Evolutionary conservation across 768 basidiomycete species (phyloP), one percentile per base, ranked within the genome.

Genomic region (Lactarius akahatsu): DNA sequence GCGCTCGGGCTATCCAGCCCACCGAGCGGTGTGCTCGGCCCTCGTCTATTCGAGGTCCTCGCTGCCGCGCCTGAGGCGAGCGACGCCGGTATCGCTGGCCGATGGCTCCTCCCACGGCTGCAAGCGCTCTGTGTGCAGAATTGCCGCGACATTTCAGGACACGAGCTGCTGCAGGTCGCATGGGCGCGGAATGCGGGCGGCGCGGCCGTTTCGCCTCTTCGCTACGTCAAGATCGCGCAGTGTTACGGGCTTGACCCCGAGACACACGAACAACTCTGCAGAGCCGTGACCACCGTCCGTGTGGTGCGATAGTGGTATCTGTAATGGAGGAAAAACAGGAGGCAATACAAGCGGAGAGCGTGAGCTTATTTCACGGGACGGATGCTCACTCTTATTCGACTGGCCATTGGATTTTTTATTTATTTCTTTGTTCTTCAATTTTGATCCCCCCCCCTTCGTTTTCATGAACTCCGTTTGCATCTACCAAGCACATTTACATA

Each of bases 41-140:
- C 68, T 38, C 67, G 73, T 57, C 59, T 76, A 26, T 76, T 76
- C 67, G 73, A 76, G n/a, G 58, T 74, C 26, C 70, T 76, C 52
- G 70, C 71, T 7, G 20, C 61, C 11, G 61, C 70, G 10, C 74
- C 73, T 1, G 71, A 71, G 3, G 20, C 41, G 5, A 50, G 26
- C 43, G 58, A 59, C 9, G 40, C 47, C 40, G 58, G 56, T 6
- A 40, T 41, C 23, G 34, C 41, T 3, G 72, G 72, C 15, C 54
- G 58, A 41, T 75, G 75, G 75, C 64, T 75, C 1, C 70, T 76
- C 28, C 75, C 75, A 32, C 65, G 68, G 38, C 61, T 76, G 36
- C 68, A 74, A 55, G 76, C 74, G 5, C 68, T 76, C 13, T 72
- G 71, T 56, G 52, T 77, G 15, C 73, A 74, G 57, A 68, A 69